Base-by-base conservation (phyloP, 208 protist genomes). In the Crithidia bombi region DNA sequence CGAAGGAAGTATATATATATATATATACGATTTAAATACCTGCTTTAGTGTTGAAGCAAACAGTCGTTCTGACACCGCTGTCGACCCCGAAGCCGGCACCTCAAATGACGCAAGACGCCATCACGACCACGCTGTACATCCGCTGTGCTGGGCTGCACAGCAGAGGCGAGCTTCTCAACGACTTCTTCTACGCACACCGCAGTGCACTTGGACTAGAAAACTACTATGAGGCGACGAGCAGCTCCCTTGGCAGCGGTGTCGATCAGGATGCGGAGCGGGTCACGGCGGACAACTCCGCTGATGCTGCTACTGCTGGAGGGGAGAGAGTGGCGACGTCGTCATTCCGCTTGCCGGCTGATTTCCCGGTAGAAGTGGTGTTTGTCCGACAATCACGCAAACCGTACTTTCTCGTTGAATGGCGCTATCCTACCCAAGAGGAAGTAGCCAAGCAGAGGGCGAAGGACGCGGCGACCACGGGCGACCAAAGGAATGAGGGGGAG, bases 391-490 rank as follows among this genome's bases (percentile, higher is more conserved):
- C 91, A 26, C 56, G 84, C 15, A 90, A 86, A 54, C 91, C 91
- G 17, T 96, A 87, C 65, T 96, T 94, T 65, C 77, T 96, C 57
- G 54, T 96, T 21, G 87, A 96, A 69, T 93, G 73, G 63, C 79
- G 86, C 41, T 80, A 82, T 51, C 86, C 82, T 1, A 82, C 78
- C 3, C 12, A 26, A 6, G 72, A 83, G 32, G 80, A 91, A 36
- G 33, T 63, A 47, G 50, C 69, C n/a, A 72, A 62, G 35, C 66
- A 74, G 36, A 66, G 80, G 15, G 51, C 47, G 1, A 35, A 26
- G 10, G 26, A 23, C 32, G 56, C 61, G 15, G 62, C 65, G 52
- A 23, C 15, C 17, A 12, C 14, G n/a, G 15, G 51, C 66, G 6
- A 39, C 1, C 15, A 65, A 73, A 21, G 26, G n/a, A 14, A 46